Evolutionary conservation across 768 basidiomycete species (phyloP), one percentile per base, ranked within the genome.

Genomic region (Tulasnella calospora): DNA sequence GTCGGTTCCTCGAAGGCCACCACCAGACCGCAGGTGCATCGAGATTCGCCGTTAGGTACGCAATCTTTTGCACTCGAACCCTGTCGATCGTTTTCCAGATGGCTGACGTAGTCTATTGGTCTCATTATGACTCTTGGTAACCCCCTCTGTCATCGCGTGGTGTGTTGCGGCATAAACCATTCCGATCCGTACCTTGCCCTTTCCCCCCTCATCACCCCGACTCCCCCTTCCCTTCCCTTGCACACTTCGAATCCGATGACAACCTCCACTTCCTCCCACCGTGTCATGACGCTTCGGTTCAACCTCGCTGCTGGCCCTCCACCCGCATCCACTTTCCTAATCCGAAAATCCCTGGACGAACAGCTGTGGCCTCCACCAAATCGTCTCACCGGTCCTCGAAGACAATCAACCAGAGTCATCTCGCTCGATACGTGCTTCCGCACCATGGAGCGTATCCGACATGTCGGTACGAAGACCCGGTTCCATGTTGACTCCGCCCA

Each of bases 371-470:
- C 77, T 79, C 21, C 78, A 79, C 47, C 79, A 79, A 27, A 80
- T 80, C 35, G 41, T 76, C 13, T 80, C 79, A 3, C 79, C 79
- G 12, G 67, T 73, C 70, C 47, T 71, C 47, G 74, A 75, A 21
- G 46, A 61, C 55, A 70, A 77, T 12, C 35, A 61, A 47, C 46
- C 55, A 17, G 79, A 72, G n/a, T 41, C 75, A 36, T 36, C 67
- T 41, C 67, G 75, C 10, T 35, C 57, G 19, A 67, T 51, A 41
- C 69, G 78, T 40, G 67, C 77, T 13, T 36, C 38, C 3, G 79
- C 79, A 9, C 79, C 79, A 19, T 80, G 79, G 79, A 80, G 79
- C 30, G 79, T 80, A n/a, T 80, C 79, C 51, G 78, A 80, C 41
- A 80, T 80, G 79, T 73, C 71, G 21, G 78, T 80, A 5, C 71